Percentiles rank a stretch among this genome's conserved stretches.
phyloP scores from a whole-genome alignment of 2,329 filamentous ascomycete species.

The Saccharata proteae region DNA sequence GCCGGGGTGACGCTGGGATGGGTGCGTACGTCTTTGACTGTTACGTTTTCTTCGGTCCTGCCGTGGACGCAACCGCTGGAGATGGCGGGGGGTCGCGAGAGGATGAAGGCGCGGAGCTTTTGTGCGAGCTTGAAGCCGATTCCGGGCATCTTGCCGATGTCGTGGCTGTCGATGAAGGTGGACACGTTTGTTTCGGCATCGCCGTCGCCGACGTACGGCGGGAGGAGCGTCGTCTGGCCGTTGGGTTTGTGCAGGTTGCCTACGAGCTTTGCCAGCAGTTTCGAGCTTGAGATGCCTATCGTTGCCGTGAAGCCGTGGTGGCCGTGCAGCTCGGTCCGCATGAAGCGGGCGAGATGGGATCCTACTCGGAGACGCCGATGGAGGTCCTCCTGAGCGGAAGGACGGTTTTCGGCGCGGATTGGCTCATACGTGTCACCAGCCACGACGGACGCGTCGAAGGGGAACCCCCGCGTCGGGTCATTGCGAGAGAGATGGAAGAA shows the following conservation, averaged over 20 bases:
- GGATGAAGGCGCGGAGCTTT: slow-evolving; percentile 50
- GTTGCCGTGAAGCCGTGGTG: slow-evolving; percentile 77
- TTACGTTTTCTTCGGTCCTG: slow-evolving; percentile 34
- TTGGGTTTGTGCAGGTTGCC: slow-evolving; percentile 78
- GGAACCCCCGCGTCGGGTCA: slow-evolving; percentile 71
- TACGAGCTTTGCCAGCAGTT: slow-evolving; percentile 72
- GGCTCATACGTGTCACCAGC: slow-evolving; percentile 55
- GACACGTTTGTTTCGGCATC: slow-evolving; percentile 38
- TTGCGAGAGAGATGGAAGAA: slow-evolving; percentile 67
- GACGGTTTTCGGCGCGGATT: background rate
- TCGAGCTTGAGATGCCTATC: slow-evolving; percentile 78
- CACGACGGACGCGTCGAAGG: slow-evolving; percentile 58
- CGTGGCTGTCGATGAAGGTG: slow-evolving; percentile 61
- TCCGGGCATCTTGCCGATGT: slow-evolving; percentile 71
- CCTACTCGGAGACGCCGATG: slow-evolving; percentile 56
- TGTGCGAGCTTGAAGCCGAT: slow-evolving; percentile 71
- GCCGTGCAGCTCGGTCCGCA: slow-evolving; percentile 61
- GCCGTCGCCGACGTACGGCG: slow-evolving; percentile 39
- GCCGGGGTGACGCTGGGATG: slow-evolving; percentile 51
- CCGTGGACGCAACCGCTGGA: slow-evolving; percentile 36
- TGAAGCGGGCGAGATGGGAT: slow-evolving; percentile 66
- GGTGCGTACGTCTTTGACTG: slow-evolving; percentile 42
- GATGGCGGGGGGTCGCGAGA: slow-evolving; percentile 33
- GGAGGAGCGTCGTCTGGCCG: slow-evolving; percentile 72
- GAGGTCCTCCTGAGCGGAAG: slow-evolving; percentile 25